These are phyloP conservation scores for Hypoxylon crocopeplum DNA, from an alignment of 495 filamentous ascomycete species.

Conservation along the genomic window DNA sequence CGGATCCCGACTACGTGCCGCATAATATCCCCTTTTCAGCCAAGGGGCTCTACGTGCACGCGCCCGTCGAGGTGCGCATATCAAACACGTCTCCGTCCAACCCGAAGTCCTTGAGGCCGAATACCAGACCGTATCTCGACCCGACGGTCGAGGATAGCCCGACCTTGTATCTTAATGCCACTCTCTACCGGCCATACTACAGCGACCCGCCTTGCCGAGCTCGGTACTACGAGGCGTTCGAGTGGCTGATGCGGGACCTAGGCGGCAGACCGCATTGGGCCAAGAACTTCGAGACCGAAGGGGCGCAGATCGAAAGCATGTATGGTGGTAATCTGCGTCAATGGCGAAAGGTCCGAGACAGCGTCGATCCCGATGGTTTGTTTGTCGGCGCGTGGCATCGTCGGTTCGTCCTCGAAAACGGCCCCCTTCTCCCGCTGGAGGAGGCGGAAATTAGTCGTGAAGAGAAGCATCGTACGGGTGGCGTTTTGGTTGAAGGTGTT, in stretches of 20 bases:
- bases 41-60: conserved; percentile 85
- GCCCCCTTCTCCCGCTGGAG: conserved; percentile 44
- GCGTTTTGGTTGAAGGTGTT: conserved; percentile 39
- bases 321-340: conserved; percentile 61
- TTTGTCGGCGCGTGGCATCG: conserved; percentile 93
- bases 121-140: conserved; percentile 78
- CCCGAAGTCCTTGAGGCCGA: conserved; percentile 38
- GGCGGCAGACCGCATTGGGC: conserved; percentile 96
- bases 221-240: conserved; percentile 92
- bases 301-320: conserved; percentile 62
- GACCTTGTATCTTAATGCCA: conserved; percentile 94
- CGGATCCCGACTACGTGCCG: conserved; percentile 59
- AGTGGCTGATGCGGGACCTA: conserved; percentile 92
- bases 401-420: conserved; percentile 65
- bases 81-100: conserved; percentile 68
- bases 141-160: conserved; percentile 67
- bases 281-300: conserved; percentile 80
- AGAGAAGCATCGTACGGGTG: conserved; percentile 34
- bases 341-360: conserved; percentile 72
- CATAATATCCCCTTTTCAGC: conserved; percentile 81
- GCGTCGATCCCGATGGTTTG: conserved; percentile 87
- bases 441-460: conserved; percentile 45
- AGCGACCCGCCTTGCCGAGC: conserved; percentile 76
- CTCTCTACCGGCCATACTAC: conserved; percentile 89
- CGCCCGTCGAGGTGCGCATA: conserved; percentile 91